A percentile compares a stretch with the other conserved stretches of the same genome.
Evolutionary conservation across 2,329 filamentous ascomycete genomes (phyloP).

Genomic region (Cladobotryum mycophilum): DNA sequence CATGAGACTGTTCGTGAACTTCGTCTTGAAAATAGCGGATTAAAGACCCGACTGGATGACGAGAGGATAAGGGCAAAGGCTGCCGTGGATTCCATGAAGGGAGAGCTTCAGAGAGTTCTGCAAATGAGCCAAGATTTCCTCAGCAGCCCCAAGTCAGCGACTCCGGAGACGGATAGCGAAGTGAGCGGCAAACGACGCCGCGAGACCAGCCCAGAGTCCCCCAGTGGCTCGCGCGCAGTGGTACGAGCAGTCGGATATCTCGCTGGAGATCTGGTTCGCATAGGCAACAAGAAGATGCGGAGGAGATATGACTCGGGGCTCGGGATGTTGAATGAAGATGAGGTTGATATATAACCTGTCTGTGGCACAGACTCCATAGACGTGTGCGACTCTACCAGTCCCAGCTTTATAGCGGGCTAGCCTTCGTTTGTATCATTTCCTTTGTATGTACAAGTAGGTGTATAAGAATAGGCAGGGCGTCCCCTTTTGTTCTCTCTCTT

Average conservation of each 20-base stretch:
- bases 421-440: slow-evolving; percentile 5
- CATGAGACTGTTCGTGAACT: slow-evolving; percentile 41
- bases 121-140: slow-evolving; percentile 42
- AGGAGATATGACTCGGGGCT: slow-evolving; percentile 50
- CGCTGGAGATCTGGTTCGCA: slow-evolving; percentile 23
- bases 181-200: too few relatives aligned
- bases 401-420: neutral
- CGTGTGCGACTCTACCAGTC: neutral
- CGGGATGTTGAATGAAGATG: slow-evolving; percentile 50
- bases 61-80: slow-evolving; percentile 3
- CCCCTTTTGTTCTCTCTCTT: too few relatives aligned
- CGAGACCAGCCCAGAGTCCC: neutral
- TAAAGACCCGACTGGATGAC: slow-evolving; percentile 34
- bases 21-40: slow-evolving; percentile 38
- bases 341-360: slow-evolving; percentile 27
- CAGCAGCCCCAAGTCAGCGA: slow-evolving; percentile 19
- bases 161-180: neutral
- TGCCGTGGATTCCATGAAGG: slow-evolving; percentile 33
- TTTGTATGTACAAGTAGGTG: slow-evolving; percentile 4
- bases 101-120: slow-evolving; percentile 44
- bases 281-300: slow-evolving; percentile 32
- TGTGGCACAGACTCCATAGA: neutral
- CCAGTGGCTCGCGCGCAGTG: neutral
- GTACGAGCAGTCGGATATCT: slow-evolving; percentile 16
- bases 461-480: neutral